Evolutionary conservation across 2,329 filamentous ascomycete species (phyloP), one percentile per base, ranked within the genome.

Genomic region (Talaromyces sp.): DNA sequence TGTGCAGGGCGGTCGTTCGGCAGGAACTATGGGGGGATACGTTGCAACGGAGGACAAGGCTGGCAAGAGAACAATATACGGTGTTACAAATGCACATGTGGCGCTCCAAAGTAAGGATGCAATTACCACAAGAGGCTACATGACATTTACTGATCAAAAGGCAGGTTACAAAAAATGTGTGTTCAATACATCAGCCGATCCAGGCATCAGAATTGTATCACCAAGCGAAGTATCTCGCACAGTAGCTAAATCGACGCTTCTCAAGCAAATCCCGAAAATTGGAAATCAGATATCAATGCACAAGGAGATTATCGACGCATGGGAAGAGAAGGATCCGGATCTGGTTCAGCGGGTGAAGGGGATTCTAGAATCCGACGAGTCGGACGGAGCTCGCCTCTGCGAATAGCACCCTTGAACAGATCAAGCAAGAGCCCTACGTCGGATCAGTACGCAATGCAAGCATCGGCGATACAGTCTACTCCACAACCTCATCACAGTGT

Each of bases 41-140:
- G 60, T 56, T 43, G 59, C 37, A 2, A 63, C 48, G 24, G 39
- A 3, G 39, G 16, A n/a, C 11, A 14, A 45, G 13, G 39, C n/a
- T 54, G 50, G 35, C 39, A 33, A 45, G 27, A 56, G 13, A 14
- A 63, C 50, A 5, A 37, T 50, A 8, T 63, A 43, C 16, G 60
- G 47, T 8, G 14, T 63, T 39, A 63, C 50, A 16, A 63, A 43
- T 63, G 60, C 47, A n/a, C 60, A 63, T 54, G 60, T 63, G 35
- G 60, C 24, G 13, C 60, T 63, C 10, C 57, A 41, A 11, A 43
- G 37, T 57, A 43, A 47, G 57, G 10, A 33, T 35, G 19, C 10
- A 14, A 19, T 37, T 19, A 56, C 52, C 11, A 19, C 8, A 56
- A 56, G 11, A 22, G 13, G 8, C 31, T 52, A 22, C 48, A 35